Evolutionary conservation across 2,329 filamentous ascomycete species (phyloP), one percentile per base, ranked within the genome.

Genomic region (Coniosporium tulheliwenetii): DNA sequence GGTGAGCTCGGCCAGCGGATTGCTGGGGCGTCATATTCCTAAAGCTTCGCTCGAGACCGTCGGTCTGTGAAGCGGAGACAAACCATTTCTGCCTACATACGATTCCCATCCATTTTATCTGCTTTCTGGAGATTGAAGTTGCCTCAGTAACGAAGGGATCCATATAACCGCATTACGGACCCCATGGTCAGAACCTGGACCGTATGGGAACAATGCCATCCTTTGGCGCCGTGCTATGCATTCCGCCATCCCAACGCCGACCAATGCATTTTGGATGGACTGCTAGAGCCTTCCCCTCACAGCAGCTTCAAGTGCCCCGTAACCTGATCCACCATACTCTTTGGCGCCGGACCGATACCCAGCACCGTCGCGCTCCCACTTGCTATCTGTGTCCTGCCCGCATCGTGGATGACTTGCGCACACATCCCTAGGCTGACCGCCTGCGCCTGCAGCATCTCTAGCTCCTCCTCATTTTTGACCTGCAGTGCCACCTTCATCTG

Each of bases 341-440:
- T 87, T 0, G 89, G 89, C 19, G 81, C 89, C 43, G 76, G 63
- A 30, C 64, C 67, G 43, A 71, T 77, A 1, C 91, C 91, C 39
- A 98, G 66, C 35, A 98, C 91, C 0, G 91, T 98, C 59, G 85
- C 73, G 59, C 86, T 95, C 13, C 91, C 89, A 36, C 82, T 79
- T 40, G 86, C 87, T 60, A 98, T 96, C 73, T 98, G 91, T 37
- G 91, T 98, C 45, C 91, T 75, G 10, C 91, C 91, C n/a, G 91
- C 91, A 63, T 98, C 91, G 53, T 84, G 79, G 49, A 98, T 89
- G 40, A 94, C 78, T 59, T 89, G 81, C 40, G 89, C 85, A 45
- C 85, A 87, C 44, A 98, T 62, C 1, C 91, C 89, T 43, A 95
- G 59, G 56, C 79, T 85, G 46, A 85, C 71, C 2, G 91, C 91